Base-by-base conservation (phyloP, 768 basidiomycete species). In the Myochromella boudieri region DNA sequence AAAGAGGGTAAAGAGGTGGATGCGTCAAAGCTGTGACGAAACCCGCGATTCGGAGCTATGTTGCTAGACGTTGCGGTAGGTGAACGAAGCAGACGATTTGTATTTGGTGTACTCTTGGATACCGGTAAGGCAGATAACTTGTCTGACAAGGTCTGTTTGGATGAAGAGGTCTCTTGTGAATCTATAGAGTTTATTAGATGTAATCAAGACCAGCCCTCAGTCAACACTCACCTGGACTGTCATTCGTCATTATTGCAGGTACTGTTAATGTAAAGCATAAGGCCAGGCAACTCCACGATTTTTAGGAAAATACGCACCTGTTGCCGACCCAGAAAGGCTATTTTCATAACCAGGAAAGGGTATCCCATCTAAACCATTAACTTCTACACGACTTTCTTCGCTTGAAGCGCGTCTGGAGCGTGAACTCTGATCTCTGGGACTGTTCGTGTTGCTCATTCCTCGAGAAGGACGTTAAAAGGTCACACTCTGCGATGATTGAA, bases 81-180 rank as follows among this genome's bases (percentile, higher is more conserved):
- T 29, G 65, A 60, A 36, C 60, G 66, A 6, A 68, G 58, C 8
- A 60, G 58, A n/a, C 60, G 65, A 18, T 63, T 64, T 0, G 71
- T 69, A 20, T 46, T 72, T 58, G 21, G 68, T 63, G 24, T 69
- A 59, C 37, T 59, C 28, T 28, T 42, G 1, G 64, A 57, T 15
- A 58, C 45, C 10, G 70, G 71, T 8, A 75, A 60, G 14, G 68
- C 71, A n/a, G 71, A 68, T 14, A 75, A 63, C 43, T 75, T 75
- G 54, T 75, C 71, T 8, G 73, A 75, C 15, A 65, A 69, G 4
- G 72, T 74, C 20, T 78, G 67, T 44, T 71, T 76, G 38, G 81
- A 80, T 3, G 76, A 74, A 41, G 66, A 70, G 1, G 72, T 68
- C 15, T 52, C 50, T 20, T 68, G 64, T 2, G 70, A 68, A 9